Percentiles rank a stretch among this genome's conserved stretches.
These are phyloP conservation scores for Beta macrorhiza DNA, from an alignment of 179 eudicot genomes.

Conservation along the genomic window DNA sequence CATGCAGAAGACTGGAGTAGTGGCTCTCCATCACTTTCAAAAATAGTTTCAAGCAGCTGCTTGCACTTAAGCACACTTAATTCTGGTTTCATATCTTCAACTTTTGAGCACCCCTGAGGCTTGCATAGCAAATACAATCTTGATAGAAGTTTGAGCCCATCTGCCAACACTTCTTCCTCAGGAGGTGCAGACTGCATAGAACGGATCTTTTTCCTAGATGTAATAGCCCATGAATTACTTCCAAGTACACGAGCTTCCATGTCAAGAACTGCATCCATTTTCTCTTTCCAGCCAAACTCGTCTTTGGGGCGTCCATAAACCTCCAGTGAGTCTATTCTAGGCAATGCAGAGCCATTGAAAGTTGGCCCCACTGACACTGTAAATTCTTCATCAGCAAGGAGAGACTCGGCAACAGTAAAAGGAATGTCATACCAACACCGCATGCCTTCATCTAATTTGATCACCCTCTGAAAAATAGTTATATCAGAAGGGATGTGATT, in stretches of 20 bases:
- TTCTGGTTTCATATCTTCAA: conserved; percentile 62
- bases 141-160: conserved; percentile 88
- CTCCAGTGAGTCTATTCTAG: conserved; percentile 90
- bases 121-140: conserved; percentile 62
- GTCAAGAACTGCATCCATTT: conserved; percentile 93
- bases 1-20: conserved; percentile 88
- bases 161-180: conserved; percentile 89
- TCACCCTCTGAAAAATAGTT: conserved; percentile 82
- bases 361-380: conserved; percentile 72
- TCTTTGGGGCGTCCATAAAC: conserved; percentile 98
- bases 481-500: conserved; percentile 89
- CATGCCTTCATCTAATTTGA: conserved; percentile 96
- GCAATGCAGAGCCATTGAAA: conserved; percentile 72
- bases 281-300: conserved; percentile 99
- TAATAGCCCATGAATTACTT: conserved; percentile 57
- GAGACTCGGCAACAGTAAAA: conserved; percentile 96
- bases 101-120: conserved; percentile 47
- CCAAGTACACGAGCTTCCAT: conserved; percentile 95
- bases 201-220: conserved; percentile 63
- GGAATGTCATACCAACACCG: conserved; percentile 99
- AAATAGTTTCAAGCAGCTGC: conserved; percentile 74
- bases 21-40: conserved; percentile 92
- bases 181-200: conserved; percentile 64
- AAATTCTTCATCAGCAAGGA: conserved; percentile 96
- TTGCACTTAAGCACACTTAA: conserved; percentile 65